These are phyloP conservation scores for Venturia nashicola DNA, from an alignment of 2,329 filamentous ascomycete species.

Conservation along the genomic window DNA sequence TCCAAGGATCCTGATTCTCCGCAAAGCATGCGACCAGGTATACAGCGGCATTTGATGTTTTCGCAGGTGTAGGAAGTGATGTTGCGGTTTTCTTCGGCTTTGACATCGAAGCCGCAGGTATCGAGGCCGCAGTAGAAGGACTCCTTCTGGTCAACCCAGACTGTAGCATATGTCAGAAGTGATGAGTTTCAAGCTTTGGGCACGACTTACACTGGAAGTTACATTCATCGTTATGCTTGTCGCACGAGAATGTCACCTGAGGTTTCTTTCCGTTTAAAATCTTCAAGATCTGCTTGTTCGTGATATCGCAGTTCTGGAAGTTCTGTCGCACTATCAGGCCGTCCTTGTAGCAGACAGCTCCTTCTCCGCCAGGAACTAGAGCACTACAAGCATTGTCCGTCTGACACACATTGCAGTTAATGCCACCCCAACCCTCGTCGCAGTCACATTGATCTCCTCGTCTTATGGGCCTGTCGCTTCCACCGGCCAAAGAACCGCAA, in stretches of 20 bases:
- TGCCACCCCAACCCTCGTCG: conserved; percentile 85
- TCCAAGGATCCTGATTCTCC: conserved; percentile 86
- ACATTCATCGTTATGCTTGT: conserved; percentile 60
- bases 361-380: conserved; percentile 70
- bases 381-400: conserved; percentile 73
- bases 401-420: conserved; percentile 93
- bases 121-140: conserved; percentile 93
- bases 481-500: conserved; percentile 69
- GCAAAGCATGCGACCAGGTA: conserved; percentile 86
- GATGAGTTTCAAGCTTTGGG: conserved; percentile 16
- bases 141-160: conserved; percentile 89
- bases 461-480: conserved; percentile 65
- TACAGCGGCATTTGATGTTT: conserved; percentile 74
- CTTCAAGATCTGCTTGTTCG: conserved; percentile 84
- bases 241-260: conserved; percentile 89
- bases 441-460: conserved; percentile 64
- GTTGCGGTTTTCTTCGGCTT: conserved; percentile 60
- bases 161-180: conserved; percentile 29
- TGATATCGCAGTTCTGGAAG: conserved; percentile 96
- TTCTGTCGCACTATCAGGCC: conserved; percentile 88
- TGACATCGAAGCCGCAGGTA: conserved; percentile 61
- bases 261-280: conserved; percentile 75
- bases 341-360: conserved; percentile 83
- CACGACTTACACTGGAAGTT: conserved; percentile 76
- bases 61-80: conserved; percentile 76